Evolutionary conservation across 2,329 filamentous ascomycete species (phyloP), one percentile per base, ranked within the genome.

Genomic region (Aureobasidium mangrovei): DNA sequence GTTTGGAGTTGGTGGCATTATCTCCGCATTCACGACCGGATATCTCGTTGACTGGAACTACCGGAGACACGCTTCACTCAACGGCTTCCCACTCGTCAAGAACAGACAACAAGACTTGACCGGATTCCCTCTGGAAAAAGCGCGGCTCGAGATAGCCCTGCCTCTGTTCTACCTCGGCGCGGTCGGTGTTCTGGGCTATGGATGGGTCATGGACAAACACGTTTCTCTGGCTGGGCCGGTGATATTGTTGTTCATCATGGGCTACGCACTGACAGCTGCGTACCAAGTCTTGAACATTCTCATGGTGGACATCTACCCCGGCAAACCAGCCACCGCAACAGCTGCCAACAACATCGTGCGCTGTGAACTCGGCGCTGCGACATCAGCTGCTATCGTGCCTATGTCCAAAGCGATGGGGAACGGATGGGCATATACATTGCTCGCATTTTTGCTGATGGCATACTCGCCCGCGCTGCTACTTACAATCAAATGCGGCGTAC

Each of bases 221-320:
- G 56, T 62, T 8, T 61, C 60, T 2, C 53, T 66, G 7, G 64
- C 65, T 0, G 63, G 60, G 1, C 63, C 65, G 1, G 49, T 64
- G 12, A 56, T 66, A 31, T 54, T 64, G 27, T 56, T 64, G 2
- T 65, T 64, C 55, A 18, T 66, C 27, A 43, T 65, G 12, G 65
- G 63, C 28, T 68, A 71, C 46, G 63, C 65, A 8, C 60, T 75
- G 18, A 70, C 69, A 4, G 69, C 69, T 0, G 66, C 68, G 0
- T 75, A 70, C 49, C 73, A 75, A 49, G 67, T 69, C 3, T 63
- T 73, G 6, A 74, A 72, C 49, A 75, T 75, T 0, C 61, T 80
- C 31, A 64, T 77, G 38, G 65, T 77, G 1, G 74, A 76, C 58
- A 60, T 74, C 2, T 72, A 73, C 53, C 71, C 71, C 0, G 66